Percentiles rank a stretch among this genome's conserved stretches.
Evolutionary conservation across 257 asterid species (phyloP).

Genomic region (Nicotiana benthamiana): DNA sequence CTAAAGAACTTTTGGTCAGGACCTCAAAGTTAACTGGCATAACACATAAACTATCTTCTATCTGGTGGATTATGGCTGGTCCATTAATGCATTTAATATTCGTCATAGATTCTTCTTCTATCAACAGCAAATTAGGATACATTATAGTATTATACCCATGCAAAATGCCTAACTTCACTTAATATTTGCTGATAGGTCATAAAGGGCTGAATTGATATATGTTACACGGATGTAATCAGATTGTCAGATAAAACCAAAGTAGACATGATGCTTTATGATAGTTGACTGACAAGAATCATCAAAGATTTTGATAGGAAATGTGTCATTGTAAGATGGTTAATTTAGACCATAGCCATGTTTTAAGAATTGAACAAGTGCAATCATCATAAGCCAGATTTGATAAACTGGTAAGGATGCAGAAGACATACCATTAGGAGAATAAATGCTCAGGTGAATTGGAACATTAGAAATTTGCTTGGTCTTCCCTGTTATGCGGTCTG

Average conservation of each 20-base stretch:
- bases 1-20: not conserved
- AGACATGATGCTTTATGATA: not conserved
- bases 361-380: no score
- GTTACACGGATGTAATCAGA: not conserved
- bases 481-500: slow-evolving; percentile 92
- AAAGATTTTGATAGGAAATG: not conserved
- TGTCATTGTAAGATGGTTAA: not conserved
- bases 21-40: no score
- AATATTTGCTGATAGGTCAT: not conserved
- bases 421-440: slow-evolving; percentile 81
- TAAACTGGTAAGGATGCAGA: not conserved
- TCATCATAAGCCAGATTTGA: not conserved
- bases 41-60: no score
- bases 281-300: not conserved
- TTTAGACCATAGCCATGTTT: not conserved
- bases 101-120: not conserved
- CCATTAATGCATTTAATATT: no score
- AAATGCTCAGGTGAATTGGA: slow-evolving; percentile 94
- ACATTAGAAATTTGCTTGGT: slow-evolving; percentile 74
- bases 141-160: not conserved
- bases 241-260: not conserved
- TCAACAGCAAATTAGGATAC: not conserved
- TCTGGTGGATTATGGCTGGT: no score
- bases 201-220: not conserved
- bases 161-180: not conserved